phyloP scores from a whole-genome alignment of 1,139 yeast genomes.

The Yamadazyma atmosphaerica region DNA sequence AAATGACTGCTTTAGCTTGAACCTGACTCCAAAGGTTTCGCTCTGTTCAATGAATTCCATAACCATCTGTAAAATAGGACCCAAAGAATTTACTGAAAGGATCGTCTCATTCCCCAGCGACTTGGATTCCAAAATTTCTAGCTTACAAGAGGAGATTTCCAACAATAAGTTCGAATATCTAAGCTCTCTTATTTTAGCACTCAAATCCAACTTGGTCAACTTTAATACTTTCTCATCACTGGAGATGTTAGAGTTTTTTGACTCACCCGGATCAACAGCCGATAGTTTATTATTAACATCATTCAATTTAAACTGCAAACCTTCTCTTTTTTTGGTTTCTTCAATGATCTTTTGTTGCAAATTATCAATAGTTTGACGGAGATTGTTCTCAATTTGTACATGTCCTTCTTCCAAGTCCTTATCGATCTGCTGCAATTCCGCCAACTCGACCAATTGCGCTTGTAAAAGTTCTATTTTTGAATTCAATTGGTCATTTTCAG shows the following conservation, averaged over 20 bases:
- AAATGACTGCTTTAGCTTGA: slow-evolving; percentile 1
- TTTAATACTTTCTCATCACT: neutral
- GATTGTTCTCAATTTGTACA: slow-evolving; percentile 53
- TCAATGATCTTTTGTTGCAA: slow-evolving; percentile 24
- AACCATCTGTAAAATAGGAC: neutral
- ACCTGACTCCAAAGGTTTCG: neutral
- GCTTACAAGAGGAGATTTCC: neutral
- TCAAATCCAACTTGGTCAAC: slow-evolving; percentile 1
- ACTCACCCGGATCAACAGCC: too few species aligned
- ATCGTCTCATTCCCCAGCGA: neutral
- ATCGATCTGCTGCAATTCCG: slow-evolving; percentile 59
- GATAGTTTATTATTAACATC: neutral
- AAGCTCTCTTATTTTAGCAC: slow-evolving; percentile 4
- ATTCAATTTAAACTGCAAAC: slow-evolving; percentile 19
- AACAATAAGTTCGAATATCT: slow-evolving; percentile 3
- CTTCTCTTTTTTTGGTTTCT: slow-evolving; percentile 25
- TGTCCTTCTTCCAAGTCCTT: slow-evolving; percentile 64
- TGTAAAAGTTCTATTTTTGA: slow-evolving; percentile 39
- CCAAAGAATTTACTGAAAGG: neutral
- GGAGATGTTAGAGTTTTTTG: neutral
- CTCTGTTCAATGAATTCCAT: neutral
- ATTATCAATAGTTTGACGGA: slow-evolving; percentile 43
- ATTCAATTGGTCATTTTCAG: slow-evolving; percentile 50
- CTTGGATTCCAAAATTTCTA: neutral
- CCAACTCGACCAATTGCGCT: slow-evolving; percentile 53